Evolutionary conservation across 305 asterid genomes (phyloP).

Genomic region (Solanum hybrid): DNA sequence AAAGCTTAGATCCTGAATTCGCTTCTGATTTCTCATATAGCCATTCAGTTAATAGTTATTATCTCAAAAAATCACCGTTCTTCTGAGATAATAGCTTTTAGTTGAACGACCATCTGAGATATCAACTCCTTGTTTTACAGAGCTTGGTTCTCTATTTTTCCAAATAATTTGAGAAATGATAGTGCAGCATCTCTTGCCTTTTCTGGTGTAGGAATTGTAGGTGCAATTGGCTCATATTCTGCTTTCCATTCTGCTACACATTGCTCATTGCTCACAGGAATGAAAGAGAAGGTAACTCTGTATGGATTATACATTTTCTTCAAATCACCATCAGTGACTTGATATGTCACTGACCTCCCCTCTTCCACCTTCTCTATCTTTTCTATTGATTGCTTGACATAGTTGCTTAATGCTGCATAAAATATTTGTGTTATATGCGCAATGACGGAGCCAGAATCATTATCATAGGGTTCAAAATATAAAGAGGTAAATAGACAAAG

Average conservation of each 20-base stretch:
- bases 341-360: background rate
- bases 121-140: background rate
- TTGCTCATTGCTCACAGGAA: background rate
- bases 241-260: conserved; percentile 2
- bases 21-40: background rate
- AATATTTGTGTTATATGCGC: background rate
- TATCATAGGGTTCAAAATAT: background rate
- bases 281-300: conserved; percentile 1
- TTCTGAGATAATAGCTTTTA: background rate
- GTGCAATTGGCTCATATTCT: background rate
- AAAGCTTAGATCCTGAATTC: background rate
- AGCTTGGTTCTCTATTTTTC: background rate
- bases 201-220: background rate
- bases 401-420: background rate
- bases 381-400: background rate
- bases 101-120: background rate
- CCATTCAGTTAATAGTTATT: background rate
- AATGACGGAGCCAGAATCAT: background rate
- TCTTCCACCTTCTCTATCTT: conserved; percentile 3
- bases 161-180: background rate
- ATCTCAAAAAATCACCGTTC: background rate
- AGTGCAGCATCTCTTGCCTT: conserved; percentile 9
- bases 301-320: conserved; percentile 6
- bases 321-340: background rate
- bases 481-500: background rate